These are phyloP conservation scores for Prunus mira DNA, from an alignment of 306 rosid species.

Conservation along the genomic window DNA sequence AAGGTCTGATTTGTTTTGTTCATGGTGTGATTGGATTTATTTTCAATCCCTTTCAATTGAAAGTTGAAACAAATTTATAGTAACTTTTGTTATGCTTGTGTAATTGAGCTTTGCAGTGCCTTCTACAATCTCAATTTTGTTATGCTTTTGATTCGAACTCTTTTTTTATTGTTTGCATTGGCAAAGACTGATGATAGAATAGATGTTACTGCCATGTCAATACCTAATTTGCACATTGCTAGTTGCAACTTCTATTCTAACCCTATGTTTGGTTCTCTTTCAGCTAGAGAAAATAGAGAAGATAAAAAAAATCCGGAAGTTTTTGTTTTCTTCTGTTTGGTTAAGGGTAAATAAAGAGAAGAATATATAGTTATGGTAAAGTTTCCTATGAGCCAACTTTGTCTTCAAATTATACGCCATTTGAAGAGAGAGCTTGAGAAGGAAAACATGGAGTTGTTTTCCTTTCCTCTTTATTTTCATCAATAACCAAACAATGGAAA, in stretches of 20 bases:
- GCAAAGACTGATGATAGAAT: not conserved
- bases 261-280: not conserved
- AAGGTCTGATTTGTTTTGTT: not conserved
- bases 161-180: not conserved
- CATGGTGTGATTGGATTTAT: slow-evolving; percentile 16
- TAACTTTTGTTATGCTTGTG: not conserved
- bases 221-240: not conserved
- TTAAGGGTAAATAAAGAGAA: not conserved
- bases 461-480: not conserved
- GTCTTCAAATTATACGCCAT: not conserved
- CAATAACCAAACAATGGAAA: not conserved
- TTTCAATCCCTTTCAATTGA: not conserved
- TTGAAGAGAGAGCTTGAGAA: not conserved
- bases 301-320: not conserved
- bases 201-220: not conserved
- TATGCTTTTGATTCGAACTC: not conserved
- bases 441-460: not conserved
- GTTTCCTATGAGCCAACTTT: not conserved
- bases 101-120: not conserved
- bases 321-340: not conserved
- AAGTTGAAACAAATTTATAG: not conserved
- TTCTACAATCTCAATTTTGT: not conserved
- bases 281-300: not conserved
- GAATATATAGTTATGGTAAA: not conserved
- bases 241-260: not conserved